Percentiles rank a stretch among this genome's conserved stretches.
These are phyloP conservation scores for Bacterosira constricta DNA, from an alignment of 108 stramenopile species.

Conservation along the genomic window DNA sequence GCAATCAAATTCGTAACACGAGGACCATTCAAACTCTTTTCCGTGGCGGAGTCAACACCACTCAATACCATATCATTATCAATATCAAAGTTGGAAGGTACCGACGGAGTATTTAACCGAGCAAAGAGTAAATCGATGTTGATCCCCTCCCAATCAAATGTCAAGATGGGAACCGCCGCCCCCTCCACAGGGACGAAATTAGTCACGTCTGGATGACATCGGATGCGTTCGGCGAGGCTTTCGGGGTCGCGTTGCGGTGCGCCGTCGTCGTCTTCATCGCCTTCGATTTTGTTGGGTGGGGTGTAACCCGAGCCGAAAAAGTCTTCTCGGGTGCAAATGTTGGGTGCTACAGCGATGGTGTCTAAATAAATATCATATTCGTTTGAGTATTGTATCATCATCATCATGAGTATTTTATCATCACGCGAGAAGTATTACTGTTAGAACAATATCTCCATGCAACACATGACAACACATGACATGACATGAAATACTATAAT, in stretches of 20 bases:
- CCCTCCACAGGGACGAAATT: slow-evolving; percentile 92
- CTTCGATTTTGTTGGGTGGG: slow-evolving; percentile 15
- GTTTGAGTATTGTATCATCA: too few species aligned
- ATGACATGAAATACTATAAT: too few species aligned
- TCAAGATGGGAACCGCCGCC: slow-evolving; percentile 96
- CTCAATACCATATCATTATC: slow-evolving; percentile 92
- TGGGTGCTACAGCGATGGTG: slow-evolving; percentile 86
- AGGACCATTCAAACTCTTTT: slow-evolving; percentile 96
- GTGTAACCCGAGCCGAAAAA: slow-evolving; percentile 85
- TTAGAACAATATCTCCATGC: too few species aligned
- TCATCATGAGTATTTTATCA: slow-evolving; percentile 50
- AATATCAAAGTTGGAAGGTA: slow-evolving; percentile 91
- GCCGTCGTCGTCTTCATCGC: slow-evolving; percentile 30
- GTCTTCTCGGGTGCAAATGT: slow-evolving; percentile 87
- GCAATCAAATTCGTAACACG: slow-evolving; percentile 95
- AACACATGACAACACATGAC: too few species aligned
- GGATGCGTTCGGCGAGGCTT: slow-evolving; percentile 86
- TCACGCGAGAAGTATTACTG: too few species aligned
- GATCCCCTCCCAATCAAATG: slow-evolving; percentile 97
- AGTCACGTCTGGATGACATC: slow-evolving; percentile 83
- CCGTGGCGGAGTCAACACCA: slow-evolving; percentile 92
- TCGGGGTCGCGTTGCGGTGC: slow-evolving; percentile 61
- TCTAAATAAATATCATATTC: too few species aligned
- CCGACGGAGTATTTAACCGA: slow-evolving; percentile 75
- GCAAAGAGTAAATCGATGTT: slow-evolving; percentile 98